These are phyloP conservation scores for Quercus lobata DNA, from an alignment of 331 rosid species.

Conservation along the genomic window DNA sequence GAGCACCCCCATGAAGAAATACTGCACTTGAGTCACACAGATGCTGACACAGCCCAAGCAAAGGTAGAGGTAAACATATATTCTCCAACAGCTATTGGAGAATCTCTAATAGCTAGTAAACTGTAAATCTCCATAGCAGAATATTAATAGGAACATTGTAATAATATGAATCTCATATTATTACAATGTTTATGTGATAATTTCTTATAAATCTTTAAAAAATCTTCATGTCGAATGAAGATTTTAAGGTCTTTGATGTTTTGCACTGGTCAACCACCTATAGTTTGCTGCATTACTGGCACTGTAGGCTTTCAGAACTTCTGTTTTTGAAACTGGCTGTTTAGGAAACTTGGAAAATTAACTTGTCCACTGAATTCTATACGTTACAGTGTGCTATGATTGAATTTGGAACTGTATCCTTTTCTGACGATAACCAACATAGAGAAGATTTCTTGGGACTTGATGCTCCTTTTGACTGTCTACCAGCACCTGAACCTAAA, in stretches of 20 bases:
- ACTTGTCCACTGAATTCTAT: too few relatives aligned
- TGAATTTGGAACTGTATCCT: background rate
- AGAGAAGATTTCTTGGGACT: background rate
- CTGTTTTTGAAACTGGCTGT: background rate
- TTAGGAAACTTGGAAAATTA: too few relatives aligned
- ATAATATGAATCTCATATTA: background rate
- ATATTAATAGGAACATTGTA: background rate
- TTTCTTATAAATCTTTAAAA: conserved; percentile 5
- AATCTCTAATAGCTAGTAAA: background rate
- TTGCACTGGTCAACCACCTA: background rate
- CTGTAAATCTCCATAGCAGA: background rate
- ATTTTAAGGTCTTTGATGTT: conserved; percentile 13
- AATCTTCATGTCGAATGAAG: background rate
- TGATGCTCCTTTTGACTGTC: conserved; percentile 24
- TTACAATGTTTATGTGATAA: background rate
- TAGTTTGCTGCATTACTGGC: conserved; percentile 6
- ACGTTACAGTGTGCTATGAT: background rate
- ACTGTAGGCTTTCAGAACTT: background rate
- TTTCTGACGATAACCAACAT: background rate
- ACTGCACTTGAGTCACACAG: conserved; percentile 23
- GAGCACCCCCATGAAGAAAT: background rate
- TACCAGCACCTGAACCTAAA: background rate
- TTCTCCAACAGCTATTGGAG: background rate
- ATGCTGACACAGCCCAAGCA: conserved; percentile 18
- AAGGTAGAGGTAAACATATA: conserved; percentile 45